Conservation (phyloP, 192 early-diverging fungal genomes). For the Chytriomyces hyalinus region DNA sequence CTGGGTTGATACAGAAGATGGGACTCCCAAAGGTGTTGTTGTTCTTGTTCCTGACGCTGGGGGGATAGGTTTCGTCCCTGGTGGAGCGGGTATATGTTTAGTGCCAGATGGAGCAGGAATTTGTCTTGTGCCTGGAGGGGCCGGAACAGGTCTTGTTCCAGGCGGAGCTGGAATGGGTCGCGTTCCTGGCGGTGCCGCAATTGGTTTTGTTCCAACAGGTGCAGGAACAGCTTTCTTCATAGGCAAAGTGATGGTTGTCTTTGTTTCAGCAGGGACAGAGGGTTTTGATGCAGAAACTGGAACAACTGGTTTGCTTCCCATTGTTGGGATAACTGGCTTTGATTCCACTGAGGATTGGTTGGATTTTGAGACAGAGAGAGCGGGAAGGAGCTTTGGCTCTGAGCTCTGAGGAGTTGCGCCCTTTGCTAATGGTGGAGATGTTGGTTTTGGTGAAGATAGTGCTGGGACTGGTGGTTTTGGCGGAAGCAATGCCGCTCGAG, state of each 20-base stretch:
- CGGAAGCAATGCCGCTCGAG: neutral
- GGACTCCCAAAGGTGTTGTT: too few relatives aligned
- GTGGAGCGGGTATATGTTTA: neutral
- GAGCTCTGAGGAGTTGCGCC: neutral
- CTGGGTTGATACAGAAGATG: too few relatives aligned
- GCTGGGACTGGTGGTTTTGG: constrained; percentile 2
- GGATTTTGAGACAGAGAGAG: too few relatives aligned
- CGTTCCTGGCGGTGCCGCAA: neutral
- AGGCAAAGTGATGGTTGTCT: neutral
- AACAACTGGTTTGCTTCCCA: too few relatives aligned
- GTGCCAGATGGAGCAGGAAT: neutral
- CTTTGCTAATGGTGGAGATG: neutral
- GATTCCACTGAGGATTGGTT: too few relatives aligned
- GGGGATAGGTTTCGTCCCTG: too few relatives aligned
- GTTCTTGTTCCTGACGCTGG: too few relatives aligned
- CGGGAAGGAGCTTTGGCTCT: neutral
- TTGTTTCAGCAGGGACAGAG: neutral
- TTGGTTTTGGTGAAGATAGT: neutral
- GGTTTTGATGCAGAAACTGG: too few relatives aligned
- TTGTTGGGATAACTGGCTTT: too few relatives aligned
- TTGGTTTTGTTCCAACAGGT: neutral
- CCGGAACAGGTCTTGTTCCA: neutral
- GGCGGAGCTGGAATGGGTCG: neutral
- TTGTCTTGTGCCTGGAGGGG: neutral
- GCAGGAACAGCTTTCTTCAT: neutral